Evolutionary conservation across 73 alveolate genomes (phyloP), one percentile per base, ranked within the genome.

Genomic region (Paramecium primaurelia): DNA sequence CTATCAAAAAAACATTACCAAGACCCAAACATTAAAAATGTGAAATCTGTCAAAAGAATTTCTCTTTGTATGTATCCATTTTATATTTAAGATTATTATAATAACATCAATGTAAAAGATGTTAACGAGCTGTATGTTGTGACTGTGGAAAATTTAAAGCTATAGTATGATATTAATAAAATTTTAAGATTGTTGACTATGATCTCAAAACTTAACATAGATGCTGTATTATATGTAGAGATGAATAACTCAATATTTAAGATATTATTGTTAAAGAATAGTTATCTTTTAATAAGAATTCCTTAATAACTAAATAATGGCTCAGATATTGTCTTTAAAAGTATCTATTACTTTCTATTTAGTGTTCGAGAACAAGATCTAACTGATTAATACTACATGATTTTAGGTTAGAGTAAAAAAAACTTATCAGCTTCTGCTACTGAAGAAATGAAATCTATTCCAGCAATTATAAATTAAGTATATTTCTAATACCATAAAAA

Each of bases 81-180:
- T 26, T 4, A 38, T 80, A 45, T 8, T 2, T 26, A 25, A 80
- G 91, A 12, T 26, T 80, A 36, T 14, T 45, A 20, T 22, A 20
- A 26, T 80, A 80, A 26, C 91, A 80, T 36, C 49, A 80, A 36
- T 80, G 91, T 47, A 80, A 80, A 47, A 40, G 91, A 42, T 80
- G 91, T 49, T n/a, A 45, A 16, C 8, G 91, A 42, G 91, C 91
- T 9, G 75, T 80, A 2, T 80, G 91, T 49, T 28, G 28, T 44
- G 91, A 80, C 22, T 80, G 91, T 80, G 91, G 91, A 40, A 80
- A 8, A 14, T 25, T 40, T 45, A 80, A 80, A 80, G 49, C 91
- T 6, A 80, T 45, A 9, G 91, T 80, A 80, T 45, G 0, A 12
- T 68, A 37, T 75, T 18, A 38, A 77, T 10, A 10, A 8, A 45